Base-by-base conservation (phyloP, 768 basidiomycete species). In the Kwoniella botswanensis region DNA sequence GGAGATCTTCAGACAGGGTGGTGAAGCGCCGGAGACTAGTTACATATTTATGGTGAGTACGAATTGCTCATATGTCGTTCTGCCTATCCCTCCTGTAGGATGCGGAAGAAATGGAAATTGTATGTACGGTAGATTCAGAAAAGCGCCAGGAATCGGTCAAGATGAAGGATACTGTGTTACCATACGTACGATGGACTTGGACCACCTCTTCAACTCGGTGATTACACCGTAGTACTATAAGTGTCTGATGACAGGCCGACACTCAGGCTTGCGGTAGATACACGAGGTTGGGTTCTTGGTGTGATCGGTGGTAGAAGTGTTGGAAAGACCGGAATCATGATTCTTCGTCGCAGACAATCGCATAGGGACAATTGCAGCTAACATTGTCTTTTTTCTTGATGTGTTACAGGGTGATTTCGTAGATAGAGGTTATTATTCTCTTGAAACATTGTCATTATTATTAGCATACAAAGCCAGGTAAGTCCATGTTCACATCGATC, bases 1-100 rank as follows among this genome's bases (percentile, higher is more conserved):
- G 89, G 85, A 85, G 90, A 91, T 98, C 53, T 98, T 99, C 86
- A 91, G 95, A 66, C 98, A 98, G 82, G 97, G 97, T 64, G 97
- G 97, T 61, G 96, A 97, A 86, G 96, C 93, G 15, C 97, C 97
- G 55, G 94, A 97, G 85, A 99, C 97, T 75, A 99, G 98, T 86
- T 99, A 99, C 85, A 91, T 99, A 79, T 99, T 98, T 87, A 99
- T 99, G 97, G 96, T 82, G 63, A 65, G 79, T 79, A 4, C 41
- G 43, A 50, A 15, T 46, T 24, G 35, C 13, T 53, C 26, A 26
- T 26, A 26, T 26, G 26, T 26, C 26, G 26, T 26, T 26, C 26
- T 26, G 26, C 26, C 26, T 26, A 26, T 26, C 26, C 26, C 26
- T 26, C 26, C 26, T 26, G 26, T 26, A 26, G 26, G 26, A 26